These are phyloP conservation scores for Colletotrichum euphorbiae DNA, from an alignment of 2,329 filamentous ascomycete genomes.

Conservation along the genomic window DNA sequence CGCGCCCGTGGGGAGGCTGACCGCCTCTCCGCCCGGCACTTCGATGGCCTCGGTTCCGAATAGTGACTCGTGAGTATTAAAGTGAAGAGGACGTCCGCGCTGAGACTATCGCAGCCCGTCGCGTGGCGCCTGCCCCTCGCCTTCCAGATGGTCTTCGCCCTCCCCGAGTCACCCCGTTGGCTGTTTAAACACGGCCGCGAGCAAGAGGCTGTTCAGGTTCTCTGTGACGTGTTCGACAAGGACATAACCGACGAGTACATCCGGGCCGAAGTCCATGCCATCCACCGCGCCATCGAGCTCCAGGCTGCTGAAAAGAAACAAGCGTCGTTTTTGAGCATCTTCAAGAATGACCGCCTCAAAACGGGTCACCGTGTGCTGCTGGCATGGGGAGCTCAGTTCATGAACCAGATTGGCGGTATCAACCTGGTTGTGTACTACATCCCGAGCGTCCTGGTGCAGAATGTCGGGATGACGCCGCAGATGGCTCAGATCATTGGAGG, in stretches of 20 bases:
- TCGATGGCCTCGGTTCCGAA: not conserved
- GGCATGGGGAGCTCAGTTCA: constrained; percentile 60
- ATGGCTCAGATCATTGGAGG: constrained; percentile 51
- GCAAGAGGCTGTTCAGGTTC: constrained; percentile 51
- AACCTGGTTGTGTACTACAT: constrained; percentile 57
- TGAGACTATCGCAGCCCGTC: constrained; percentile 11
- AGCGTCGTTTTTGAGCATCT: constrained; percentile 54
- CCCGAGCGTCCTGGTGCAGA: constrained; percentile 48
- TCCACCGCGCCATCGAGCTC: constrained; percentile 55
- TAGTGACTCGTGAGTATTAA: not conserved
- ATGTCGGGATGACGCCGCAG: constrained; percentile 47
- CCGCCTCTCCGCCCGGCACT: not conserved
- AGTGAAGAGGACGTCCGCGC: not conserved
- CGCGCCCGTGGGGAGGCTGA: not conserved
- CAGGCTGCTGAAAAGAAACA: constrained; percentile 47
- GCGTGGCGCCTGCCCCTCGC: constrained; percentile 45
- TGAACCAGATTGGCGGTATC: constrained; percentile 63
- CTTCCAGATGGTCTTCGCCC: constrained; percentile 51
- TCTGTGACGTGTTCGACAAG: constrained; percentile 55
- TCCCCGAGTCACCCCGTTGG: constrained; percentile 57
- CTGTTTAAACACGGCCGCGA: constrained; percentile 51
- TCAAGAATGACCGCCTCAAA: constrained; percentile 56
- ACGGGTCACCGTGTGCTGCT: constrained; percentile 58
- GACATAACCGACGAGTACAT: constrained; percentile 49
- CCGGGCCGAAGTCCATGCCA: constrained; percentile 50